Conservation (phyloP, 2,329 filamentous ascomycete species). For the Coniochaeta sp. region DNA sequence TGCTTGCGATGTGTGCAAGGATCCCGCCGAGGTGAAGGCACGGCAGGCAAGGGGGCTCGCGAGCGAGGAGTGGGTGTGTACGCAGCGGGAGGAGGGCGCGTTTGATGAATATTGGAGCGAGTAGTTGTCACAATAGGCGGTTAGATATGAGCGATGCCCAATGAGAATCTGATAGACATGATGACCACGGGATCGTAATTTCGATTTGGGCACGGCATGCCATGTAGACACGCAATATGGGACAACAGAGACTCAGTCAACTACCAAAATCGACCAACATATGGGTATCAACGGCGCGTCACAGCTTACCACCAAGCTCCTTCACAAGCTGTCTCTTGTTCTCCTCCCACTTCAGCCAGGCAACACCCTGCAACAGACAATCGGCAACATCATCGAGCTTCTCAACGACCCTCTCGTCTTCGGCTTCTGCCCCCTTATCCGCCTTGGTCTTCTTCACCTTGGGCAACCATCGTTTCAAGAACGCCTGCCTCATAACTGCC, state of each 20-base stretch:
- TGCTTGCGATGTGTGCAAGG: slow-evolving; percentile 75
- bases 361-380: slow-evolving; percentile 68
- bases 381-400: slow-evolving; percentile 81
- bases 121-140: slow-evolving; percentile 13
- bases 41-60: slow-evolving; percentile 50
- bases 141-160: neutral
- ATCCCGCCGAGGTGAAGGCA: slow-evolving; percentile 47
- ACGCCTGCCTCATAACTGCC: slow-evolving; percentile 23
- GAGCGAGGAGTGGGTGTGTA: slow-evolving; percentile 56
- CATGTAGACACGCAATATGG: neutral
- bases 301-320: slow-evolving; percentile 10
- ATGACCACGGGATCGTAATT: neutral
- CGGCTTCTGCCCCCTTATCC: slow-evolving; percentile 13
- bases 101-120: slow-evolving; percentile 34
- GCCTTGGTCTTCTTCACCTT: slow-evolving; percentile 5
- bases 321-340: slow-evolving; percentile 29
- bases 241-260: neutral
- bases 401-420: slow-evolving; percentile 15
- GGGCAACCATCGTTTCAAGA: slow-evolving; percentile 22
- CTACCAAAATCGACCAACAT: neutral
- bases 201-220: neutral
- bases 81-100: slow-evolving; percentile 35
- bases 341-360: slow-evolving; percentile 69
- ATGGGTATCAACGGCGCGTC: neutral
- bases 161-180: neutral